Percentiles rank a stretch among this genome's conserved stretches.
These are phyloP conservation scores for Grigorovia transvaalensis DNA, from an alignment of 805 yeast species.

Conservation along the genomic window DNA sequence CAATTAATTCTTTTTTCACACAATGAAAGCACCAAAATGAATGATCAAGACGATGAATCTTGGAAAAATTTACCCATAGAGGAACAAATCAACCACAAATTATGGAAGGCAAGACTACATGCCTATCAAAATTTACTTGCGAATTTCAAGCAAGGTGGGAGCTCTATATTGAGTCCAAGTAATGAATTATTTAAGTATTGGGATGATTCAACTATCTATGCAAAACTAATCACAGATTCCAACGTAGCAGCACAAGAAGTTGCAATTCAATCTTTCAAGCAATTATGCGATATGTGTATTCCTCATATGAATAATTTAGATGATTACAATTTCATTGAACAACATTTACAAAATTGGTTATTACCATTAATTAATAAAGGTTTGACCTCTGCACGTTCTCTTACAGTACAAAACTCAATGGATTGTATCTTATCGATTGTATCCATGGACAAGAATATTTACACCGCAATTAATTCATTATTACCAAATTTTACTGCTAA, in stretches of 20 bases:
- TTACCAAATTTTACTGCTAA: slow-evolving; percentile 49
- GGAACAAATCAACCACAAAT: slow-evolving; percentile 57
- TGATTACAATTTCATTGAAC: neutral
- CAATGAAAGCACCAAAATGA: neutral
- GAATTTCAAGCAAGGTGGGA: slow-evolving; percentile 4
- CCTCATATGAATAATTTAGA: neutral
- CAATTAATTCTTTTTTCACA: neutral
- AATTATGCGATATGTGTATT: slow-evolving; percentile 23
- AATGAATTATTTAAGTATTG: slow-evolving; percentile 26
- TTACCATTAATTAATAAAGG: slow-evolving; percentile 67
- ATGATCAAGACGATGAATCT: slow-evolving; percentile 15
- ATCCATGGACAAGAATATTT: slow-evolving; percentile 57
- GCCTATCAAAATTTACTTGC: slow-evolving; percentile 59
- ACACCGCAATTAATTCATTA: slow-evolving; percentile 50
- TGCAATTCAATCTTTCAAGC: slow-evolving; percentile 49
- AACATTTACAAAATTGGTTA: slow-evolving; percentile 12
- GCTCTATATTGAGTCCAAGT: slow-evolving; percentile 37
- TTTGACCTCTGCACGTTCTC: slow-evolving; percentile 59
- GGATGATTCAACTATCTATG: slow-evolving; percentile 44
- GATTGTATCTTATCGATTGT: slow-evolving; percentile 54
- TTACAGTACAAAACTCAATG: slow-evolving; percentile 55
- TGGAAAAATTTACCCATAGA: slow-evolving; percentile 57
- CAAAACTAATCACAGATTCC: slow-evolving; percentile 55
- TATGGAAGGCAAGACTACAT: slow-evolving; percentile 78
- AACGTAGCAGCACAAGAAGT: slow-evolving; percentile 90